Evolutionary conservation across 768 basidiomycete species (phyloP).

Genomic region (Suillus subaureus): DNA sequence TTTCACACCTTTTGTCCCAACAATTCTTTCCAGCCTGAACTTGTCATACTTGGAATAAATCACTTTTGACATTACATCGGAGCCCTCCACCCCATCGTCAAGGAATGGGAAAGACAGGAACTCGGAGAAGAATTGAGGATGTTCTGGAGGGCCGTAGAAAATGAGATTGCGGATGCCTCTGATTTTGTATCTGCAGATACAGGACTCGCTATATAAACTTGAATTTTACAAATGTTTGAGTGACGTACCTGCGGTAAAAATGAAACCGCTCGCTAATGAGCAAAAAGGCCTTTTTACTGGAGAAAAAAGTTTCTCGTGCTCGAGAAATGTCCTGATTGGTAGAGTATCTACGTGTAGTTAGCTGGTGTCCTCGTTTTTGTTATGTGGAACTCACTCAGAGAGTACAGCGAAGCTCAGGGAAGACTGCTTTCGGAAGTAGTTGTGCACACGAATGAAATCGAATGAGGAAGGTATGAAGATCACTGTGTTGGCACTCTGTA

Average conservation of each 20-base stretch:
- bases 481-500: constrained; percentile 85
- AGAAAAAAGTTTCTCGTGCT: constrained; percentile 91
- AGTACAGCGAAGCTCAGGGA: constrained; percentile 79
- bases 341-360: constrained; percentile 64
- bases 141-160: constrained; percentile 91
- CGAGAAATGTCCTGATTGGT: constrained; percentile 93
- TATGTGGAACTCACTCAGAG: constrained; percentile 68
- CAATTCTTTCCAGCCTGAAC: constrained; percentile 83
- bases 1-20: constrained; percentile 28
- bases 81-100: constrained; percentile 82
- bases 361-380: neutral
- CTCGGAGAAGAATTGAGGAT: constrained; percentile 91
- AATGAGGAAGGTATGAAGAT: constrained; percentile 95
- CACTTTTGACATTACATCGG: constrained; percentile 81
- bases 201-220: neutral
- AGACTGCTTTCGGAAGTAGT: constrained; percentile 75
- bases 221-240: neutral
- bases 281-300: constrained; percentile 81
- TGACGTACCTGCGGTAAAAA: constrained; percentile 81
- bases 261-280: constrained; percentile 98
- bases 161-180: constrained; percentile 90
- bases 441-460: constrained; percentile 92
- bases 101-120: constrained; percentile 89
- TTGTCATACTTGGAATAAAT: constrained; percentile 90
- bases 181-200: constrained; percentile 74